Conservation (phyloP, 257 asterid genomes). For the Ilex asprella region DNA sequence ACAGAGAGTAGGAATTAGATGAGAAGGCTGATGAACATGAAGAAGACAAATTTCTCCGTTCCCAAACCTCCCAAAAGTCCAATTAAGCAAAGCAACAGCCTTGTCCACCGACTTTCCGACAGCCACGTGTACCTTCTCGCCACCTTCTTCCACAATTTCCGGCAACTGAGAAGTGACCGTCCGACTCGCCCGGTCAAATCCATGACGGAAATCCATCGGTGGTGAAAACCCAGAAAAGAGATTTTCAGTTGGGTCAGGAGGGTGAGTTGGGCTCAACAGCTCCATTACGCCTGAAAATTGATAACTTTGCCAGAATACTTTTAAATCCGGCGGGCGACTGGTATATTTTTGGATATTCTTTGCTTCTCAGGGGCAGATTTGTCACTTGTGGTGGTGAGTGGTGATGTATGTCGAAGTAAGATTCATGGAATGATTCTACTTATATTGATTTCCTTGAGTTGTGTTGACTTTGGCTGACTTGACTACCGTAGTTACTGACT, state of each 20-base stretch:
- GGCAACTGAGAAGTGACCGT: constrained; percentile 12
- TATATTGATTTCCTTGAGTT: too few relatives aligned
- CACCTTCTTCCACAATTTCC: constrained; percentile 26
- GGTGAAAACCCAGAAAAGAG: constrained; percentile 17
- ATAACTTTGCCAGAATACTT: neutral
- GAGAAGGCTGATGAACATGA: constrained; percentile 79
- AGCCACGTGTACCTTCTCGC: constrained; percentile 50
- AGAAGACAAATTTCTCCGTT: constrained; percentile 52
- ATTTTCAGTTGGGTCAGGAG: constrained; percentile 13
- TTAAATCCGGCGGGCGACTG: too few relatives aligned
- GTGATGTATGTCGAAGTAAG: too few relatives aligned
- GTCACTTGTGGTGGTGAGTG: too few relatives aligned
- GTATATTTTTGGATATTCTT: too few relatives aligned
- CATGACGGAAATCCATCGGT: constrained; percentile 5
- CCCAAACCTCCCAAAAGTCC: constrained; percentile 47
- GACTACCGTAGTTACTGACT: too few relatives aligned
- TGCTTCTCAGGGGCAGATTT: too few relatives aligned
- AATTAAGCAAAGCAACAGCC: constrained; percentile 48
- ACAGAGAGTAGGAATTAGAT: constrained; percentile 70
- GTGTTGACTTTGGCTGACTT: too few relatives aligned
- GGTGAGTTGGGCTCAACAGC: constrained; percentile 23
- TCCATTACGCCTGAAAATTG: constrained; percentile 11
- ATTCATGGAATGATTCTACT: too few relatives aligned
- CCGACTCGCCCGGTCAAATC: constrained; percentile 19
- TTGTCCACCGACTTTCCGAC: constrained; percentile 63